Base-by-base conservation (phyloP, 768 basidiomycete species). In the Lactarius hatsudake region DNA sequence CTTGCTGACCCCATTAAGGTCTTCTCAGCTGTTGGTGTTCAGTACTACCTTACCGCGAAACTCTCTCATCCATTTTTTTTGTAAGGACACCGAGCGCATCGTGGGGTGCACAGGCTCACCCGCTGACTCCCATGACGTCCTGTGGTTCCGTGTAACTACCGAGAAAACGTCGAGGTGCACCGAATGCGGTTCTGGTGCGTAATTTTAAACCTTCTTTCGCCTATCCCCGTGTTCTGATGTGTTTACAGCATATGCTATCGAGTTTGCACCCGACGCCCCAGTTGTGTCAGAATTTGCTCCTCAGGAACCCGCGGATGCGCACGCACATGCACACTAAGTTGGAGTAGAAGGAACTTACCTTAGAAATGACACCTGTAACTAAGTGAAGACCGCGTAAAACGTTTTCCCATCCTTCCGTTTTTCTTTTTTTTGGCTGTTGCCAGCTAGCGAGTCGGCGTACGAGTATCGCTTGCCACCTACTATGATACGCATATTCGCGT, bases 21-120 rank as follows among this genome's bases (percentile, higher is more conserved):
- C 72, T 86, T 87, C 74, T 94, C 93, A 69, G 83, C 90, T 76
- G 96, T 96, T 72, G 76, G 94, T 82, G 72, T 61, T 26, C 15
- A 26, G 12, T 34, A 55, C 63, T 66, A 64, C 60, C 36, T 45
- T 40, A 28, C 26, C 13, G 40, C 59, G 34, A 12, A 23, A 34
- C 13, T 43, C 40, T 43, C 51, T 36, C 67, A 30, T 63, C 43
- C 60, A 6, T 68, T 61, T 40, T 55, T 55, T 59, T 53, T 65
- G 45, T 8, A 96, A 96, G 94, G 90, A 90, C 70, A 80, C 84
- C 43, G 86, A 89, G 69, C 93, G 96, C 68, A 85, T 93, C 64
- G 81, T 98, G 75, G 96, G 96, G 56, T 98, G 96, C 84, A 95
- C 96, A 51, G 96, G 96, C 61, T 87, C 84, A 74, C 96, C 96